Evolutionary conservation across 2,329 filamentous ascomycete genomes (phyloP), one percentile per base, ranked within the genome.

Genomic region (Chaetothyriales sp.): DNA sequence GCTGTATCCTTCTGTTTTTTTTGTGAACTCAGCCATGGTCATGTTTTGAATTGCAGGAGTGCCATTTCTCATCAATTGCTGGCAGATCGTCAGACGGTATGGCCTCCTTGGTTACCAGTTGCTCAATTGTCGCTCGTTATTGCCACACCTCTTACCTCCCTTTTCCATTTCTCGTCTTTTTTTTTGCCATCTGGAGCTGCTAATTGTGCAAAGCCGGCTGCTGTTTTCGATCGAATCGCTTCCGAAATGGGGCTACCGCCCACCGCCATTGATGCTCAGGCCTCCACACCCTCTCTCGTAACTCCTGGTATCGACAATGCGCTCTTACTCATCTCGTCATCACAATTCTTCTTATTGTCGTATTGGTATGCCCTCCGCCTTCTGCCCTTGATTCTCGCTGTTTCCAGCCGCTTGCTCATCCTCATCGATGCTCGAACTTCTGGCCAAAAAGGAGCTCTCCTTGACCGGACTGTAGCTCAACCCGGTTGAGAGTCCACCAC

Each of bases 381-480:
- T 18, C 8, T 25, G 20, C 5, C 61, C 47, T 18, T 28, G 18
- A 26, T 39, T 28, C 18, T 39, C 5, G n/a, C 46, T 32, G 26
- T 19, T 19, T 7, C 19, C 28, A 25, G 22, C 58, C 26, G 66
- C 66, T 39, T 59, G 59, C 9, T 22, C 45, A 12, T 39, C 15
- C 39, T 72, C 70, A 51, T 78, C 75, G 9, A 75, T 79, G 64
- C 81, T 93, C 5, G 85, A 87, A 69, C 88, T 85, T 56, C 85
- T 78, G 65, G 94, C 81, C 64, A 95, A 72, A 65, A 86, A 87
- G 70, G 84, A 93, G 67, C 80, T 81, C 73, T 95, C 90, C 72
- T 95, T 95, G 61, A 92, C 79, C 1, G 90, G 89, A 65, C 85
- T 92, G 56, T 84, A 82, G 55, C 79, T 77, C 59, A 80, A 77